These are phyloP conservation scores for Sporobolomyces pararoseus DNA, from an alignment of 768 basidiomycete species.

Conservation along the genomic window DNA sequence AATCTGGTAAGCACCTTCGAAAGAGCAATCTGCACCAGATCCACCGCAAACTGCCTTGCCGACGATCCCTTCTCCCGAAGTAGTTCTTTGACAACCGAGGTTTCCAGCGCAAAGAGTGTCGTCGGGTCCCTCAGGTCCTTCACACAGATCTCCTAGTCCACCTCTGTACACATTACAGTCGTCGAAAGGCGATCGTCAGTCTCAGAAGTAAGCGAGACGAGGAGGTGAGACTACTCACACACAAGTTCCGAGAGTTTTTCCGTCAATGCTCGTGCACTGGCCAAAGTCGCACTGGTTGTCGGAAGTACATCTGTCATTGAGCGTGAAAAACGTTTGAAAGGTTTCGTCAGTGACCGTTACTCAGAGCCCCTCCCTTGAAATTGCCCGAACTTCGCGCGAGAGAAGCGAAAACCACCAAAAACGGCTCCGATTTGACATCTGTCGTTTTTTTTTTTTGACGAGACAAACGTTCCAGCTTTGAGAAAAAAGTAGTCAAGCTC, in stretches of 20 bases:
- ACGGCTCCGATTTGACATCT: not conserved
- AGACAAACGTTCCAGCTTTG: not conserved
- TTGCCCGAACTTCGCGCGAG: no score
- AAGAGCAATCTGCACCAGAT: constrained; percentile 24
- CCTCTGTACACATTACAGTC: constrained; percentile 10
- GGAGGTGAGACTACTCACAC: constrained; percentile 2
- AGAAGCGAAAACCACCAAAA: no score
- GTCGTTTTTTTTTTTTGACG: not conserved
- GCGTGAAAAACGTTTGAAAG: not conserved
- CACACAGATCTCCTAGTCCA: constrained; percentile 28
- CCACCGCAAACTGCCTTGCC: constrained; percentile 28
- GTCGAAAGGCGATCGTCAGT: not conserved
- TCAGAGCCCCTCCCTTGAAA: no score
- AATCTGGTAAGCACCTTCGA: constrained; percentile 21
- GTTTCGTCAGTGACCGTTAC: not conserved
- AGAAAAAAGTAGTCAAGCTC: not conserved
- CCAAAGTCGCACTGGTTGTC: constrained; percentile 32
- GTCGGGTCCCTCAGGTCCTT: constrained; percentile 28
- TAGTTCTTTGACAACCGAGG: constrained; percentile 17
- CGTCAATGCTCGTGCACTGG: not conserved
- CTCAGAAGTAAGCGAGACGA: not conserved
- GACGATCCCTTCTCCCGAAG: not conserved
- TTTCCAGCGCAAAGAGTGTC: constrained; percentile 31
- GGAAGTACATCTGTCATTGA: constrained; percentile 11
- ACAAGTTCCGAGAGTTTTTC: constrained; percentile 6